phyloP scores from a whole-genome alignment of 1,139 yeast genomes.

The Candida gigantensis region DNA sequence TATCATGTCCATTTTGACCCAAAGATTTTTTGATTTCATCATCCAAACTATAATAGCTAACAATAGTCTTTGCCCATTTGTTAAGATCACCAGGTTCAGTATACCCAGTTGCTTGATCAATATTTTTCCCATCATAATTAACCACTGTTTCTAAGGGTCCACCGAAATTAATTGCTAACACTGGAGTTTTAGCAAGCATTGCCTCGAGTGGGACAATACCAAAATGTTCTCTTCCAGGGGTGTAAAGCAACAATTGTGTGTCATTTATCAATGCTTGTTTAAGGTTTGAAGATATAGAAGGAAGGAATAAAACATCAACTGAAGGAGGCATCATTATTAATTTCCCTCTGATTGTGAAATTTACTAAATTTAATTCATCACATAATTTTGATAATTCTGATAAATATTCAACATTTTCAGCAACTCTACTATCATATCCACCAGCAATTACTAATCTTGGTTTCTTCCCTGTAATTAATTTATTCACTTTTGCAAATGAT shows the following conservation, averaged over 20 bases:
- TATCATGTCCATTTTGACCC: constrained; percentile 51
- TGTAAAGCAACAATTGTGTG: constrained; percentile 70
- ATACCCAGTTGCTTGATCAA: constrained; percentile 71
- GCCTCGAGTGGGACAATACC: constrained; percentile 98
- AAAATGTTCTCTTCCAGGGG: constrained; percentile 92
- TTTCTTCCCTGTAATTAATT: constrained; percentile 13
- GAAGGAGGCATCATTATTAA: constrained; percentile 36
- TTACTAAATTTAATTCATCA: constrained; percentile 43
- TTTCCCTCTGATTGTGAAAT: constrained; percentile 51
- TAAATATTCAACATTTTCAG: constrained; percentile 76
- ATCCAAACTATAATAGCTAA: constrained; percentile 36
- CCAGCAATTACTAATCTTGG: constrained; percentile 74
- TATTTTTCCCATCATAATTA: constrained; percentile 39
- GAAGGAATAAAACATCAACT: constrained; percentile 69
- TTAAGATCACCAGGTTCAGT: constrained; percentile 54
- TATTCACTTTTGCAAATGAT: constrained; percentile 51
- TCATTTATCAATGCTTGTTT: constrained; percentile 64
- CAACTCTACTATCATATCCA: constrained; percentile 81
- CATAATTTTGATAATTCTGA: constrained; percentile 57
- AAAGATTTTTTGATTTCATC: constrained; percentile 32
- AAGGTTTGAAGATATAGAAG: constrained; percentile 68
- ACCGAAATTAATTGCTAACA: constrained; percentile 83
- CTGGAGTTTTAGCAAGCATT: constrained; percentile 82
- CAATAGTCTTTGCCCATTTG: constrained; percentile 66
- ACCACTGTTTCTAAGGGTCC: constrained; percentile 89